Base-by-base conservation (phyloP, 2,329 filamentous ascomycete species). In the Colletotrichum costaricense region DNA sequence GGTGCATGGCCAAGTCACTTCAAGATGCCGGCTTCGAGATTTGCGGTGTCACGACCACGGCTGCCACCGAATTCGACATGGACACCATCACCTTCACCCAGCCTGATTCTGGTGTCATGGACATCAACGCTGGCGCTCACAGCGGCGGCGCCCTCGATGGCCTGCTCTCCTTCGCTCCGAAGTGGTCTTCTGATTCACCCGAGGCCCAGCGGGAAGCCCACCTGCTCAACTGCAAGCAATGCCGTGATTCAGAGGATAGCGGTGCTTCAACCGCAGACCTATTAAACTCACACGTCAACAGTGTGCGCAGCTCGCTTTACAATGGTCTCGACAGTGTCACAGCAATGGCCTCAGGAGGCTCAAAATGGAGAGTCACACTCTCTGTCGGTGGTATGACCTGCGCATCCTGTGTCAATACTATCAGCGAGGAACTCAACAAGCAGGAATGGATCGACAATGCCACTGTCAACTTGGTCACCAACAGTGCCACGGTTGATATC, bases 321-420 rank as follows among this genome's bases (percentile, higher is more conserved):
- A 52, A 62, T 38, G 65, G 65, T 11, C 14, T 63, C 24, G 64
- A 64, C 19, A 22, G 46, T 46, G 12, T 65, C n/a, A 70, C 38
- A 22, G 63, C 42, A 22, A 73, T 68, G 70, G 42, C 66, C 35
- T 55, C 60, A 38, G 60, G 57, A 14, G 54, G 26, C 24, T 33
- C 58, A 12, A 42, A 64, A 58, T 91, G 87, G 85, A 82, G 85
- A 52, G 88, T 86, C 2, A 87, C 84, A 0, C 75, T 91, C n/a
- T 89, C 91, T 24, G 87, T 95, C 54, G 90, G 88, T 33, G 93
- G 93, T 65, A 94, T 95, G 93, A 94, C 91, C 4, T 95, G 93
- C 79, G 90, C 91, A 16, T 88, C 92, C 14, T 95, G 93, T 78
- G 87, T 87, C 66, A 92, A 91, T 78, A 86, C 87, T 52, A 89